Conservation (phyloP, 192 early-diverging fungal genomes). For the Coemansia reversa region DNA sequence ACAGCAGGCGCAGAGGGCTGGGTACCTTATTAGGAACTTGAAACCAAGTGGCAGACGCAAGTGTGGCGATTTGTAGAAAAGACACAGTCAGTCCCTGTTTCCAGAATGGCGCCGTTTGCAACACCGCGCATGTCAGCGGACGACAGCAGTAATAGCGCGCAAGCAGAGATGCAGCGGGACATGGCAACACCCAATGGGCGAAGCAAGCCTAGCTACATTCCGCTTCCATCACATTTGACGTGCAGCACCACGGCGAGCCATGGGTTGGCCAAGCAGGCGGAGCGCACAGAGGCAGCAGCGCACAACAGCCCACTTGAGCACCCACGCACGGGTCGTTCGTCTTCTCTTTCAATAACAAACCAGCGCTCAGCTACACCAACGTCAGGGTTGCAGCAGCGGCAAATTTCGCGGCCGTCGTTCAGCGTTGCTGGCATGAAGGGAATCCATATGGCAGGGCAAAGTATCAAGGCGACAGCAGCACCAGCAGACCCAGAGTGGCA, state of each 20-base stretch:
- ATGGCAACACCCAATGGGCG: slow-evolving; percentile 18
- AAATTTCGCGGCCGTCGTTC: slow-evolving; percentile 12
- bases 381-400: not conserved
- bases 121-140: slow-evolving; percentile 9
- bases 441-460: no score
- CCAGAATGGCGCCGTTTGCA: no score
- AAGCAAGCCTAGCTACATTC: slow-evolving; percentile 32
- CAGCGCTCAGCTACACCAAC: slow-evolving; percentile 24
- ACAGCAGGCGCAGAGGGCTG: no score
- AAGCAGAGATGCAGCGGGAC: slow-evolving; percentile 7
- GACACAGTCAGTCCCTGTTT: no score
- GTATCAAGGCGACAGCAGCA: no score
- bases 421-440: not conserved
- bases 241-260: slow-evolving; percentile 1
- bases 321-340: slow-evolving; percentile 31
- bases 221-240: slow-evolving; percentile 18
- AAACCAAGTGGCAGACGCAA: no score
- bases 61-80: no score
- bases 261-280: not conserved
- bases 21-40: no score
- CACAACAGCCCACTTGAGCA: slow-evolving; percentile 23
- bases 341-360: slow-evolving; percentile 28
- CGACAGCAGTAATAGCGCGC: slow-evolving; percentile 9
- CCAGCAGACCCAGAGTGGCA: no score
- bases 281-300: slow-evolving; percentile 12